A percentile compares a stretch with the other conserved stretches of the same genome.
Evolutionary conservation across 495 filamentous ascomycete genomes (phyloP).

Genomic region (Saxophila tyrrhenica): DNA sequence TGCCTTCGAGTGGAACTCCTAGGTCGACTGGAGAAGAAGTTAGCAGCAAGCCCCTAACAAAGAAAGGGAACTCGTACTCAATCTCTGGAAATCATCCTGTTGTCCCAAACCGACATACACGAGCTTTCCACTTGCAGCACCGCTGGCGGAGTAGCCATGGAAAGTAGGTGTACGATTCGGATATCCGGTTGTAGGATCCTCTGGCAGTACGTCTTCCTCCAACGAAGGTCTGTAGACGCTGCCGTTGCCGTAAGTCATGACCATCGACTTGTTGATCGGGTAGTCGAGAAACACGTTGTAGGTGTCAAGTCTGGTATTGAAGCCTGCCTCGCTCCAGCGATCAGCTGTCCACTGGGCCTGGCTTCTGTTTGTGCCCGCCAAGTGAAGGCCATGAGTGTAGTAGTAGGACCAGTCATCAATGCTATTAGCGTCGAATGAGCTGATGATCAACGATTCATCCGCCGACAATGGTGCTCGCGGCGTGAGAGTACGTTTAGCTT

Average conservation of each 20-base stretch:
- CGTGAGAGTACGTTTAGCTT: neutral
- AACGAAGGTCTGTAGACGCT: constrained; percentile 12
- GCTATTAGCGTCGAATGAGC: constrained; percentile 2
- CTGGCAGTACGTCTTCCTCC: constrained; percentile 22
- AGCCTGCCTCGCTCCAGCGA: constrained; percentile 14
- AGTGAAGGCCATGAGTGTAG: constrained; percentile 18
- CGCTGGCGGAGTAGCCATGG: constrained; percentile 25
- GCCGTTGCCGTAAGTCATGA: constrained; percentile 18
- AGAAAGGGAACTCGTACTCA: constrained; percentile 1
- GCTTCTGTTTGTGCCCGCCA: constrained; percentile 30
- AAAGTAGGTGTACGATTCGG: constrained; percentile 24
- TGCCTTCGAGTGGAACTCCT: constrained; percentile 26
- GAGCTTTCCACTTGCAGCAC: constrained; percentile 25
- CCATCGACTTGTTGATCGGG: constrained; percentile 20
- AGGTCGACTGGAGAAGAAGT: constrained; percentile 1
- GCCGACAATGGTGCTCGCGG: neutral
- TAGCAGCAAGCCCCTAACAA: neutral
- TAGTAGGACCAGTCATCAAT: constrained; percentile 1
- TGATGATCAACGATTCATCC: constrained; percentile 1
- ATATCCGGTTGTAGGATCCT: constrained; percentile 21
- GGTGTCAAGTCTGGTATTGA: constrained; percentile 17
- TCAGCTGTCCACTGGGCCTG: constrained; percentile 23
- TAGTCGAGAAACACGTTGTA: constrained; percentile 26
- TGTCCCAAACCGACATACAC: constrained; percentile 26
- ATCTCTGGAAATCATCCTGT: constrained; percentile 23